These are phyloP conservation scores for Boletus patriciae DNA, from an alignment of 768 basidiomycete species.

Conservation along the genomic window DNA sequence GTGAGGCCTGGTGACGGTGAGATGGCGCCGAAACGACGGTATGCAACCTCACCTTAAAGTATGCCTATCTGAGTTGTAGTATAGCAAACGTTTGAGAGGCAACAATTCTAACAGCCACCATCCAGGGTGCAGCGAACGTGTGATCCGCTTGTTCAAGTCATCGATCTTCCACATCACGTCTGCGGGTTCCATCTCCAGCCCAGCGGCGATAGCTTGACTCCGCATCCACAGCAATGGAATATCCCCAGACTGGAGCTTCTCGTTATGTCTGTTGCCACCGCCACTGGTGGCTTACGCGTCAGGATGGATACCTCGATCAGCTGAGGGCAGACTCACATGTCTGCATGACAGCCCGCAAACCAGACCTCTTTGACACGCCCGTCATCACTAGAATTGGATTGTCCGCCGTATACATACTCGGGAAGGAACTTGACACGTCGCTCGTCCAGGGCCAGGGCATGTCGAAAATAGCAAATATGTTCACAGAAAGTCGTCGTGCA, in stretches of 20 bases:
- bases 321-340: constrained; percentile 32
- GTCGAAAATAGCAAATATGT: constrained; percentile 44
- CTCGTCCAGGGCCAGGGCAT: constrained; percentile 50
- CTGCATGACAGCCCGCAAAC: constrained; percentile 43
- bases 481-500: constrained; percentile 29
- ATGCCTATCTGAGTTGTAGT: constrained; percentile 26
- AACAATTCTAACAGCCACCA: constrained; percentile 30
- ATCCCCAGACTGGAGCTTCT: constrained; percentile 28
- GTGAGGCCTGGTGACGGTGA: constrained; percentile 27
- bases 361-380: constrained; percentile 41
- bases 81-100: constrained; percentile 28
- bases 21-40: neutral
- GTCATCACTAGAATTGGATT: constrained; percentile 8
- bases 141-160: constrained; percentile 27
- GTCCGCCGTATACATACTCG: constrained; percentile 39
- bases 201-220: constrained; percentile 28
- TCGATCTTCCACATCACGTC: constrained; percentile 31
- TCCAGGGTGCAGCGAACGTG: constrained; percentile 4
- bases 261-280: constrained; percentile 30
- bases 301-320: neutral
- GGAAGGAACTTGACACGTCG: constrained; percentile 49
- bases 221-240: constrained; percentile 35
- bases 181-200: constrained; percentile 21
- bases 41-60: constrained; percentile 18
- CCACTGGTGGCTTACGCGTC: constrained; percentile 18